Percentiles rank a stretch among this genome's conserved stretches.
These are phyloP conservation scores for Jaminaea rosea DNA, from an alignment of 1,284 basidiomycete genomes.

Conservation along the genomic window DNA sequence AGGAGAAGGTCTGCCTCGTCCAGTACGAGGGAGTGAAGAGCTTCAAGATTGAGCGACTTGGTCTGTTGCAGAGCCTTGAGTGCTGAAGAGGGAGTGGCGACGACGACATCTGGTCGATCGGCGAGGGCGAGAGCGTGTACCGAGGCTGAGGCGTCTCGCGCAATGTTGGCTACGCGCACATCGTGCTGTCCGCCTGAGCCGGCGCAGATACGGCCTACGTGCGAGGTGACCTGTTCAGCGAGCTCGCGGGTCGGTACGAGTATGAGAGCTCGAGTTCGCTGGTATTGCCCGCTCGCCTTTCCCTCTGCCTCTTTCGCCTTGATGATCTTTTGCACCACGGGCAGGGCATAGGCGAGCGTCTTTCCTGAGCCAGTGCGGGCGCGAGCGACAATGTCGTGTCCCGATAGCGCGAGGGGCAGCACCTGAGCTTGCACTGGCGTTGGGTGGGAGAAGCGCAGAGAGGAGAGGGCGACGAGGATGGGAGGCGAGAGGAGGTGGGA, in stretches of 20 bases:
- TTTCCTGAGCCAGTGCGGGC: constrained; percentile 95
- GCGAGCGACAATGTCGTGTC: constrained; percentile 82
- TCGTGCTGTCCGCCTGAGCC: constrained; percentile 60
- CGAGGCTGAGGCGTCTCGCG: constrained; percentile 56
- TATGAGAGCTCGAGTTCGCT: constrained; percentile 69
- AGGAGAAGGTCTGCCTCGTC: constrained; percentile 97
- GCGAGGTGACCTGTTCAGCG: constrained; percentile 74
- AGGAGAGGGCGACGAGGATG: constrained; percentile 64
- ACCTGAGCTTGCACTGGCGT: constrained; percentile 67
- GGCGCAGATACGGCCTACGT: constrained; percentile 66
- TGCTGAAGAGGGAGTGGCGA: constrained; percentile 80
- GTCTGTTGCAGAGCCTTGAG: constrained; percentile 70
- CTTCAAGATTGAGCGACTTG: constrained; percentile 51
- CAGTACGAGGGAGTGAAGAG: constrained; percentile 77
- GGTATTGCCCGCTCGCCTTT: constrained; percentile 50
- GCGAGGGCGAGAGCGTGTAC: constrained; percentile 75
- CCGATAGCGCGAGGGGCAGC: constrained; percentile 78
- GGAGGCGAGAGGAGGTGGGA: constrained; percentile 50
- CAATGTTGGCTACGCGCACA: constrained; percentile 68
- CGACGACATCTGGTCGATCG: constrained; percentile 82
- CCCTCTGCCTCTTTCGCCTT: constrained; percentile 57
- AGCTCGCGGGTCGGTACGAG: constrained; percentile 91
- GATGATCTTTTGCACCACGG: constrained; percentile 79
- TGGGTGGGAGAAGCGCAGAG: constrained; percentile 69
- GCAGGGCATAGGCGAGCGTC: constrained; percentile 90